A percentile compares a stretch with the other conserved stretches of the same genome.
phyloP scores from a whole-genome alignment of 495 filamentous ascomycete species.

The Aspergillus saccharolyticus region DNA sequence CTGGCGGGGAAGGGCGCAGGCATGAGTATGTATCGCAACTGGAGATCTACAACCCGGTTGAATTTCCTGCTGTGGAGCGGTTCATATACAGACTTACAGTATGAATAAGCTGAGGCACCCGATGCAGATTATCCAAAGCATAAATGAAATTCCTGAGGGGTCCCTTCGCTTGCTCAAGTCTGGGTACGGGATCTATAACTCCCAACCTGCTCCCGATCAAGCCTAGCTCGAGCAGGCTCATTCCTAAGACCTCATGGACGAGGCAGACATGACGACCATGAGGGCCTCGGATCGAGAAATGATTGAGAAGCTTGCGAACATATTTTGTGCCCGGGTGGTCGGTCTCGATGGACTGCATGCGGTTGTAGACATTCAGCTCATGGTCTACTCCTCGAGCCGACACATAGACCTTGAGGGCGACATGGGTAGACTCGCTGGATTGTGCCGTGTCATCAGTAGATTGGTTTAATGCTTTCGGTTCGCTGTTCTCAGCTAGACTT shows the following conservation, averaged over 20 bases:
- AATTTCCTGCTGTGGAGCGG: no score
- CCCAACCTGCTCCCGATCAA: not conserved
- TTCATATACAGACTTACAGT: slow-evolving; percentile 33
- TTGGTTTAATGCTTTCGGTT: not conserved
- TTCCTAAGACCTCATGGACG: slow-evolving; percentile 25
- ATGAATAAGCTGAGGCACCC: slow-evolving; percentile 32
- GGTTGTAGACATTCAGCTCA: not conserved
- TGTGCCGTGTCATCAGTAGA: not conserved
- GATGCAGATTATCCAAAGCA: slow-evolving; percentile 38
- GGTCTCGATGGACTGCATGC: not conserved
- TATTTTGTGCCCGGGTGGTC: not conserved
- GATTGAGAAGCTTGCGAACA: not conserved
- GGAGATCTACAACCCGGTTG: slow-evolving; percentile 16
- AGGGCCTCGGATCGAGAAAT: slow-evolving; percentile 14
- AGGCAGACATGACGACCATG: slow-evolving; percentile 30
- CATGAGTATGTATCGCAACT: slow-evolving; percentile 18
- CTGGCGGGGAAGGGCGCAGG: not conserved
- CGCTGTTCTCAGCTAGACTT: slow-evolving; percentile 5
- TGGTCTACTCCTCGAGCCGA: not conserved
- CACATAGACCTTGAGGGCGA: not conserved
- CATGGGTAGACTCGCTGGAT: not conserved
- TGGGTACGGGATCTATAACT: not conserved
- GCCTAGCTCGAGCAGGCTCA: not conserved
- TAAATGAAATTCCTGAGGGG: slow-evolving; percentile 23
- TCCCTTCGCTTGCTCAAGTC: slow-evolving; percentile 16